Conservation (phyloP, 2,329 filamentous ascomycete species). For the Reticulascus tulasneorum region DNA sequence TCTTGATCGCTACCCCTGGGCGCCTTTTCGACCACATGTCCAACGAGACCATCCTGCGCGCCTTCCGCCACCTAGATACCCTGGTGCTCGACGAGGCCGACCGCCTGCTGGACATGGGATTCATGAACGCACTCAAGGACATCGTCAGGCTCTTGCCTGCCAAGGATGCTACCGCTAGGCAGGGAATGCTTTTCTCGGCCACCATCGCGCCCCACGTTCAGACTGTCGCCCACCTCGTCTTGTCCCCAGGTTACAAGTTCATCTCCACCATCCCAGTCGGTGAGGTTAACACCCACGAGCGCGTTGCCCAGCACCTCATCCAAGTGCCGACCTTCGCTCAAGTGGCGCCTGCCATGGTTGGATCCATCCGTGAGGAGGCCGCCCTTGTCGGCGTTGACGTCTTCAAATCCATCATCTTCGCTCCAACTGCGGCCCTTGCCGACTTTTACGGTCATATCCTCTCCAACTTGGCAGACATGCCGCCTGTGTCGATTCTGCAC, state of each 20-base stretch:
- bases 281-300: conserved; percentile 72
- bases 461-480: conserved; percentile 31
- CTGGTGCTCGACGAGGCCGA: conserved; percentile 83
- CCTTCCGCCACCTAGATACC: conserved; percentile 67
- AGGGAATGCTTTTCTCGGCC: conserved; percentile 81
- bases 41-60: conserved; percentile 65
- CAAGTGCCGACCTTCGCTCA: conserved; percentile 67
- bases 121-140: conserved; percentile 72
- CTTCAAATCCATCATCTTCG: conserved; percentile 86
- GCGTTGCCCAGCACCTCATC: conserved; percentile 70
- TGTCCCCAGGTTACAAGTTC: conserved; percentile 71
- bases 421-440: conserved; percentile 54
- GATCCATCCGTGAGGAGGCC: conserved; percentile 47
- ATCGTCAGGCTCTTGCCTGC: conserved; percentile 69
- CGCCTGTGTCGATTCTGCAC: conserved; percentile 43
- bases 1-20: conserved; percentile 78
- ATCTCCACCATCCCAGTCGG: conserved; percentile 75
- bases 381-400: conserved; percentile 30
- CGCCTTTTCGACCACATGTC: conserved; percentile 75
- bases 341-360: conserved; percentile 55
- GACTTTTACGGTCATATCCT: conserved; percentile 48
- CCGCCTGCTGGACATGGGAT: conserved; percentile 77
- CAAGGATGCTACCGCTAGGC: conserved; percentile 53
- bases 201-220: conserved; percentile 79
- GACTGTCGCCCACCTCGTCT: conserved; percentile 64